These are phyloP conservation scores for Dipteronia dyeriana DNA, from an alignment of 345 rosid genomes.

Conservation along the genomic window DNA sequence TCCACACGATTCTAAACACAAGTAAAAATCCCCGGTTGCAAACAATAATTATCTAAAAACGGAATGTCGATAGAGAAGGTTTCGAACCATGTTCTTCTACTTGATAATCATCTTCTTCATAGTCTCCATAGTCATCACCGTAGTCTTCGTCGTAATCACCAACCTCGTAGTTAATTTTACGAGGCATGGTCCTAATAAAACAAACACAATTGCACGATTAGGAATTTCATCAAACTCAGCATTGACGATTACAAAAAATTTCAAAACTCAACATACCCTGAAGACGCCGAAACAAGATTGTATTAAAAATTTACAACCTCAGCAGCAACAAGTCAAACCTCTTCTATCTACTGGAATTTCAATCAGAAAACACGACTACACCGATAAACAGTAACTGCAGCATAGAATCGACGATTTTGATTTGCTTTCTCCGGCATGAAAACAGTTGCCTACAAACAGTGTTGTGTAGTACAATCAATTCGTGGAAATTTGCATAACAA, in stretches of 20 bases:
- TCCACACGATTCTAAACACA: no score
- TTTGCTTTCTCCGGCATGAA: background rate
- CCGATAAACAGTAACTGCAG: background rate
- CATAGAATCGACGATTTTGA: background rate
- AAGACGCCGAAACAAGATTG: background rate
- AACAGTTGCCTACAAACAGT: background rate
- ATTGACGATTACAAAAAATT: background rate
- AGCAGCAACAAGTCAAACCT: background rate
- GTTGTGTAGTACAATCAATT: background rate
- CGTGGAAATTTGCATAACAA: background rate
- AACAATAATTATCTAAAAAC: background rate
- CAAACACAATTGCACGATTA: background rate
- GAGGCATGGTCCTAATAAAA: constrained; percentile 50
- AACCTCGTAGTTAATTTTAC: constrained; percentile 39
- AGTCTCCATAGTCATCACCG: constrained; percentile 35
- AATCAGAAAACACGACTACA: background rate
- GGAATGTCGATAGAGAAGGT: background rate
- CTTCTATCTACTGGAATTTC: background rate
- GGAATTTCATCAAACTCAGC: background rate
- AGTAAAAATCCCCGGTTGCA: no score
- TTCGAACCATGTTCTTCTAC: constrained; percentile 36
- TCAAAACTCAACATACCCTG: background rate
- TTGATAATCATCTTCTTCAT: constrained; percentile 40
- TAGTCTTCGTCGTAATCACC: constrained; percentile 32
- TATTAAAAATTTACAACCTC: background rate